Conservation (phyloP, 306 rosid genomes). For the Nissolia schottii region DNA sequence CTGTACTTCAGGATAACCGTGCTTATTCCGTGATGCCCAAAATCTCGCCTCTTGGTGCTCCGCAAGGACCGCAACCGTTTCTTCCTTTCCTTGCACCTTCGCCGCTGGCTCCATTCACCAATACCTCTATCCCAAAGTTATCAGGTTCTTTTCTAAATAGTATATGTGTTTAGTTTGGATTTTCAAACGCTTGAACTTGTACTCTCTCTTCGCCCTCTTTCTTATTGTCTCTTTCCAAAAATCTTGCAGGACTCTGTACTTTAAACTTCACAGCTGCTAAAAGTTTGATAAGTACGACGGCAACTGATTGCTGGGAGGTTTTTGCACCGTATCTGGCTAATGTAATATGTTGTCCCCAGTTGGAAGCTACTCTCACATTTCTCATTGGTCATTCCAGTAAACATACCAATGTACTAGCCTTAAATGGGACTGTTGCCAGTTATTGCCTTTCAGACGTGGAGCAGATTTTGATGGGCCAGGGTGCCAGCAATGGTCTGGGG, state of each 20-base stretch:
- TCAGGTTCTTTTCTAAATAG: slow-evolving; percentile 57
- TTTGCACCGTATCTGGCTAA: slow-evolving; percentile 87
- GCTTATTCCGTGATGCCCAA: slow-evolving; percentile 46
- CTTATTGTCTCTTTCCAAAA: not conserved
- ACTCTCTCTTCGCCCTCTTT: slow-evolving; percentile 10
- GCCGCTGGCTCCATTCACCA: slow-evolving; percentile 78
- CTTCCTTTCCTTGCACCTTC: slow-evolving; percentile 95
- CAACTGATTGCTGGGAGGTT: slow-evolving; percentile 80
- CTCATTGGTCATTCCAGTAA: slow-evolving; percentile 89
- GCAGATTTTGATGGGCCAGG: slow-evolving; percentile 85
- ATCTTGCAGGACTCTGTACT: slow-evolving; percentile 63
- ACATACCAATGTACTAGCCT: slow-evolving; percentile 59
- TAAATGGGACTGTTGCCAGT: slow-evolving; percentile 58
- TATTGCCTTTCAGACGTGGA: slow-evolving; percentile 80
- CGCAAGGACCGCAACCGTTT: slow-evolving; percentile 75
- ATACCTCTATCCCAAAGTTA: slow-evolving; percentile 64
- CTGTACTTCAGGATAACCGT: slow-evolving; percentile 29
- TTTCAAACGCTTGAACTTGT: not conserved
- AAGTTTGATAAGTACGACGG: slow-evolving; percentile 69
- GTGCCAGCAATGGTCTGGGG: slow-evolving; percentile 55
- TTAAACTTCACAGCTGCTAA: slow-evolving; percentile 74
- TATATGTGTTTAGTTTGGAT: not conserved
- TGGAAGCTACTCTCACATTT: slow-evolving; percentile 87
- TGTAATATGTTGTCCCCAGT: slow-evolving; percentile 93
- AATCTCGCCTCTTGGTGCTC: slow-evolving; percentile 66